Evolutionary conservation across 768 basidiomycete species (phyloP), one percentile per base, ranked within the genome.

Genomic region (Scleroderma citrinum): DNA sequence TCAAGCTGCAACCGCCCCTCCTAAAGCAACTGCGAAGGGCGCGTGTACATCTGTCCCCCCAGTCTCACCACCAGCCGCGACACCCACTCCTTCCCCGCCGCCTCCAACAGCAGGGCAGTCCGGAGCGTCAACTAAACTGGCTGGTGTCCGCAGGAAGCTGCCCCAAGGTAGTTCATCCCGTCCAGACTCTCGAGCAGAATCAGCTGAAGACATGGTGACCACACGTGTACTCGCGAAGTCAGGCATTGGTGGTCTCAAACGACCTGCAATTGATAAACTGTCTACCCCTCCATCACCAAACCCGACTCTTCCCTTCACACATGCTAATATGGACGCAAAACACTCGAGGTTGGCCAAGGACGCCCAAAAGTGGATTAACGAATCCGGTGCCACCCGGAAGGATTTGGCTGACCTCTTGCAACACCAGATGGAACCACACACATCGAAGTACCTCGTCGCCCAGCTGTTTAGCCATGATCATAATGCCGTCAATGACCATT

Each of bases 391-490:
- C 7, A 87, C 85, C 20, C 76, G 91, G 48, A 87, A 90, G 61
- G 95, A 98, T 59, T 75, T 97, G 13, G 80, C 85, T 32, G 95
- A 97, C 36, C 69, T 83, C 12, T 71, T 98, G 42, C 87, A 91
- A 57, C 80, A 76, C 54, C 96, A 99, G 67, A 97, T 98, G 92
- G 92, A 94, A 56, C 76, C 83, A 8, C 78, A 87, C 59, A 75
- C 80, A 6, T 86, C 87, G 3, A 82, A 85, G 52, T 87, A 93
- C 2, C 69, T 98, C 2, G 65, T 87, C 12, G 67, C 78, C 5
- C 80, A 80, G 24, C 73, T 99, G 24, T 99, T 97, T 72, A 97
- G 95, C 60, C 89, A 87, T 52, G 96, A 96, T 58, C 96, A 97
- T 65, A 90, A 87, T 56, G 91, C 93, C 6, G 85, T 97, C 55